Evolutionary conservation across 495 filamentous ascomycete genomes (phyloP), one percentile per base, ranked within the genome.

Genomic region (Penicillium lividum): DNA sequence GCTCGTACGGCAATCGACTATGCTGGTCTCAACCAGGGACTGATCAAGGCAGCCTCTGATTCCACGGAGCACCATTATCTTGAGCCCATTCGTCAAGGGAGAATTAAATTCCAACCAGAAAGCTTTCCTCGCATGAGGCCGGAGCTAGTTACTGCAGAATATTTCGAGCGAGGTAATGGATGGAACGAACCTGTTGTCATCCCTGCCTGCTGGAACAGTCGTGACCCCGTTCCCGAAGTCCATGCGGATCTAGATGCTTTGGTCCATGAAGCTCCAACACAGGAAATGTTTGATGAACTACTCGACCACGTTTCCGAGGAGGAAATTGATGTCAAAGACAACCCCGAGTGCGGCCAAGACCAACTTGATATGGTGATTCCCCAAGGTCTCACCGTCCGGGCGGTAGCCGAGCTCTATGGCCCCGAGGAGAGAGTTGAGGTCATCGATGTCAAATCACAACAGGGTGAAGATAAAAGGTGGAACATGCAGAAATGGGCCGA

Each of bases 361-460:
- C 79, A 78, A 51, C 69, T 91, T 10, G 88, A 86, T 60, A 90
- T 91, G 88, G 84, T 90, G 8, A 89, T 91, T 42, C 88, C 88
- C 3, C 69, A 84, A 58, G 82, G 80, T 16, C 68, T 91, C 42
- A 90, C 86, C 0, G 87, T 91, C 18, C 78, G 85, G 31, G 73
- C 77, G 36, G 87, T 90, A 33, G 80, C 84, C 16, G 83, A 90
- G 59, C 75, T 91, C 11, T 86, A 87, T 61, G 88, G 88, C 9
- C 80, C 80, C 7, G 82, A 85, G 50, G 83, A 86, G 67, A 78
- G 79, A 44, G 80, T 91, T 11, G 85, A 88, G 53, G 87, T 91
- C 33, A 91, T 91, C 42, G 86, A 91, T 68, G 88, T 91, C 50
- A 89, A 91, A 54, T 85, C 84, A 13, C 88, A 91, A 63, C 84